Percentiles rank a stretch among this genome's conserved stretches.
Evolutionary conservation across 2,329 filamentous ascomycete species (phyloP).

Genomic region (Seiridium cupressi): DNA sequence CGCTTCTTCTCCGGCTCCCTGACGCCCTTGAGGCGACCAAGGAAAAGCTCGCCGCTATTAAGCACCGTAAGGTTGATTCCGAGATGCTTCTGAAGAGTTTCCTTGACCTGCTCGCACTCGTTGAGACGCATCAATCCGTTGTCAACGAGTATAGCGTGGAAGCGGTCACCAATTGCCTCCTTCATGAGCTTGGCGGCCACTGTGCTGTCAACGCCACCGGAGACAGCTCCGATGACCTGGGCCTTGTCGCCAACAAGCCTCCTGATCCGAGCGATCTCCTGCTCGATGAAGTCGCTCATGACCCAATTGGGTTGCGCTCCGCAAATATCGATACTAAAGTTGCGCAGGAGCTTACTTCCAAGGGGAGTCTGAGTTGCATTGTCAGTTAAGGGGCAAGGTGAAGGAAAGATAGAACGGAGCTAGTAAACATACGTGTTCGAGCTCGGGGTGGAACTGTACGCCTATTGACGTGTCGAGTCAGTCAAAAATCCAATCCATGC

Average conservation of each 20-base stretch:
- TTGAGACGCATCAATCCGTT: constrained; percentile 80
- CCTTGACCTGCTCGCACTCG: constrained; percentile 78
- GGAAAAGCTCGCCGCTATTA: constrained; percentile 74
- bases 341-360: constrained; percentile 70
- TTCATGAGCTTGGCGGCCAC: constrained; percentile 85
- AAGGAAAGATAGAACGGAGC: too few relatives aligned
- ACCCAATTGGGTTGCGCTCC: constrained; percentile 74
- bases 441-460: constrained; percentile 88
- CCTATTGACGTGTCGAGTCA: constrained; percentile 32
- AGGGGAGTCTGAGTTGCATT: too few relatives aligned
- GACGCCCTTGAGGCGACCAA: constrained; percentile 73
- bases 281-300: constrained; percentile 79
- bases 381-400: too few relatives aligned
- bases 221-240: constrained; percentile 77
- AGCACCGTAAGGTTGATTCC: constrained; percentile 90
- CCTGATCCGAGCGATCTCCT: constrained; percentile 79
- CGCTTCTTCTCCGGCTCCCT: constrained; percentile 81
- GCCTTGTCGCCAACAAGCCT: constrained; percentile 76
- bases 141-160: constrained; percentile 82
- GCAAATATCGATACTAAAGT: constrained; percentile 85
- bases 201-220: constrained; percentile 85
- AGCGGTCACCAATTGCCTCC: constrained; percentile 80
- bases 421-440: too few relatives aligned
- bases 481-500: neutral
- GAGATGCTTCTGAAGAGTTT: constrained; percentile 74